Percentiles rank a stretch among this genome's conserved stretches.
Evolutionary conservation across 202 grass and related monocot species (phyloP).

Genomic region (Dendrocalamus latiflorus): DNA sequence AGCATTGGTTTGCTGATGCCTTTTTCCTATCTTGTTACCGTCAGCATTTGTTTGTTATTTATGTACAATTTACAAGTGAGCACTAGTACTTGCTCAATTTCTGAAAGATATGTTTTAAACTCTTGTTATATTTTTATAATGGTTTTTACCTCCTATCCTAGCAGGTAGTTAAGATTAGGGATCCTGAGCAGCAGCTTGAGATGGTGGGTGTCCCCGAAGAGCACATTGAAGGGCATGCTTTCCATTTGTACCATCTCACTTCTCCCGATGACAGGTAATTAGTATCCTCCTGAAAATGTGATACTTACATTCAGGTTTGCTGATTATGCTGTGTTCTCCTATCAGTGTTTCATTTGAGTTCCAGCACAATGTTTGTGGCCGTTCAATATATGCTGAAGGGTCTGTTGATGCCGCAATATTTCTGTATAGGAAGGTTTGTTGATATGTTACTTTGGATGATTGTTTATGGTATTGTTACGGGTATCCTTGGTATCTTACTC

Average conservation of each 20-base stretch:
- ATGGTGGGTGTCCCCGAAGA: constrained; percentile 92
- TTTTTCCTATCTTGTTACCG: no score
- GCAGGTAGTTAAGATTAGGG: constrained; percentile 71
- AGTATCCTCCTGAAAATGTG: neutral
- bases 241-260: constrained; percentile 85
- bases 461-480: neutral
- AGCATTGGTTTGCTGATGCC: no score
- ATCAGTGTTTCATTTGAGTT: constrained; percentile 89
- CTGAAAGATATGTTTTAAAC: no score
- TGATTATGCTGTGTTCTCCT: constrained; percentile 11
- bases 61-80: no score
- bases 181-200: constrained; percentile 74
- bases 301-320: neutral
- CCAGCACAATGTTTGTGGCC: constrained; percentile 88
- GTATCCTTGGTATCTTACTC: neutral
- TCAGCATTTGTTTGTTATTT: no score
- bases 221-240: constrained; percentile 79
- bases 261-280: constrained; percentile 81
- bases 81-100: no score
- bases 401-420: no score
- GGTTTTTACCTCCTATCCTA: neutral
- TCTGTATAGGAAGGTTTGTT: constrained; percentile 67
- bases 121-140: no score
- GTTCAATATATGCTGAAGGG: constrained; percentile 91
- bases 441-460: constrained; percentile 8